Percentiles rank a stretch among this genome's conserved stretches.
Evolutionary conservation across 305 asterid genomes (phyloP).

Genomic region (Fraxinus sp.): DNA sequence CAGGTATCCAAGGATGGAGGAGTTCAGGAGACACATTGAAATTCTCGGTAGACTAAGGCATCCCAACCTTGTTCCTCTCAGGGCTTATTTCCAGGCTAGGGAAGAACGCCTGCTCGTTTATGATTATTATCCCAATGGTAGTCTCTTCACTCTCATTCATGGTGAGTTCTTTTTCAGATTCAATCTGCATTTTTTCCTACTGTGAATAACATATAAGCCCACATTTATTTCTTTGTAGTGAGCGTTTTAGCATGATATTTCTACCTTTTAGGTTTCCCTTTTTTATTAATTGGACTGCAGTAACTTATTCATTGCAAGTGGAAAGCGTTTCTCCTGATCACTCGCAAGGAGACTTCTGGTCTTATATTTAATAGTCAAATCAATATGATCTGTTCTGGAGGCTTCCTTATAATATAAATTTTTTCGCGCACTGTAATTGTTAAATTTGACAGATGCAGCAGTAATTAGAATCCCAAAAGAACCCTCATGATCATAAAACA

Average conservation of each 20-base stretch:
- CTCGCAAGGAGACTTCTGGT: neutral
- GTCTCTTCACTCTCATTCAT: slow-evolving; percentile 87
- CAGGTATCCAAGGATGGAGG: slow-evolving; percentile 73
- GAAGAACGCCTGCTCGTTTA: slow-evolving; percentile 90
- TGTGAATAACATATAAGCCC: neutral
- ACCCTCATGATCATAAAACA: neutral
- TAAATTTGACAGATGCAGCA: neutral
- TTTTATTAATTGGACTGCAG: neutral
- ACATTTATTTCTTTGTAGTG: neutral
- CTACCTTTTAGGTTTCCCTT: neutral
- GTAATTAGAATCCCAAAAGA: neutral
- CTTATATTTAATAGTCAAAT: neutral
- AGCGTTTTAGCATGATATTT: neutral
- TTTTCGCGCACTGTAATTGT: neutral
- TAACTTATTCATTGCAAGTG: neutral
- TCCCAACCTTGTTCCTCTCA: slow-evolving; percentile 81
- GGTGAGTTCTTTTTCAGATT: slow-evolving; percentile 42
- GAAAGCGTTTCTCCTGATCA: slow-evolving; percentile 3
- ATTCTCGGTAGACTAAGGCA: slow-evolving; percentile 76
- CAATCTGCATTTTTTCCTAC: neutral
- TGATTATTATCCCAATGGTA: slow-evolving; percentile 96
- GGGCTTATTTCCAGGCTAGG: slow-evolving; percentile 94
- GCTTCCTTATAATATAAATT: neutral
- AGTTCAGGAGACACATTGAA: slow-evolving; percentile 79
- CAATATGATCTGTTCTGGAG: neutral